phyloP scores from a whole-genome alignment of 1,284 basidiomycete genomes.

The Austroboletus sp. region DNA sequence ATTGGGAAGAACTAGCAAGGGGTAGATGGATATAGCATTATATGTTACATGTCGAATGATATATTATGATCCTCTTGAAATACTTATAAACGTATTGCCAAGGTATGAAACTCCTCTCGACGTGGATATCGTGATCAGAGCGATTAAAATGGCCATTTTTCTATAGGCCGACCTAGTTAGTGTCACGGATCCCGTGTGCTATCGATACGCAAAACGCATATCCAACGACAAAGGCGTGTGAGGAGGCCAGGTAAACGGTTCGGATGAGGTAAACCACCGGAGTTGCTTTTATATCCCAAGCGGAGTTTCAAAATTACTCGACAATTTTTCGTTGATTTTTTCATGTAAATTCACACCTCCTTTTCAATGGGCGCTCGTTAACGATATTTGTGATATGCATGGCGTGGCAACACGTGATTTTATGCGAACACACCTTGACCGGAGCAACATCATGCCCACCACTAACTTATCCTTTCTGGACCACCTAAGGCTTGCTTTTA shows the following conservation, averaged over 20 bases:
- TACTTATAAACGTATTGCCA: constrained; percentile 44
- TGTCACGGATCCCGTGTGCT: constrained; percentile 38
- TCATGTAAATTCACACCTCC: no score
- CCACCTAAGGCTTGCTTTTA: constrained; percentile 19
- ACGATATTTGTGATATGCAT: no score
- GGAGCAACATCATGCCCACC: constrained; percentile 10
- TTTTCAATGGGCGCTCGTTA: no score
- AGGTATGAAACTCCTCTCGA: constrained; percentile 75
- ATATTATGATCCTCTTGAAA: neutral
- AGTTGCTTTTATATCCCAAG: constrained; percentile 11
- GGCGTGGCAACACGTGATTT: no score
- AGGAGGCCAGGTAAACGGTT: constrained; percentile 37
- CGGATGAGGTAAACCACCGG: constrained; percentile 3
- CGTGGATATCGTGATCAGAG: constrained; percentile 63
- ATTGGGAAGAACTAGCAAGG: constrained; percentile 28
- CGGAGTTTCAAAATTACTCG: constrained; percentile 20
- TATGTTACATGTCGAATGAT: constrained; percentile 1
- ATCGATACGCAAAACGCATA: constrained; percentile 54
- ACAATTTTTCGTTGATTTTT: no score
- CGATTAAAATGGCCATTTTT: constrained; percentile 65
- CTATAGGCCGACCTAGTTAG: constrained; percentile 47
- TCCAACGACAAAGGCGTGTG: constrained; percentile 43
- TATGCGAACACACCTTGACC: neutral
- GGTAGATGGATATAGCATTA: constrained; percentile 6
- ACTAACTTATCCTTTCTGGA: constrained; percentile 21